These are phyloP conservation scores for Botrytis fragariae DNA, from an alignment of 2,329 filamentous ascomycete species.

Conservation along the genomic window DNA sequence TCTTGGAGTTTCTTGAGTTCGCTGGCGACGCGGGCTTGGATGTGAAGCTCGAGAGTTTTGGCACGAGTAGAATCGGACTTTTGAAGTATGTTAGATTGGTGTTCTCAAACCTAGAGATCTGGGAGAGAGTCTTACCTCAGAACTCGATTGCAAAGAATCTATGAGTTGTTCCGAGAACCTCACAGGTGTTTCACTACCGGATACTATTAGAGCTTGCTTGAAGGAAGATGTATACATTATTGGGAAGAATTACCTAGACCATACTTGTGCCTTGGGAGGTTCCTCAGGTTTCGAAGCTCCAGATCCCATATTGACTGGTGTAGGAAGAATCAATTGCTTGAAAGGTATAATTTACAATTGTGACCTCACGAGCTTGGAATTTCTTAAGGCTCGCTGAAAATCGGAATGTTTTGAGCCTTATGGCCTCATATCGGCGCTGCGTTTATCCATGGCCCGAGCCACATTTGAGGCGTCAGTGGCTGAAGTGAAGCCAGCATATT, in stretches of 20 bases:
- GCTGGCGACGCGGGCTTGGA: slow-evolving; percentile 80
- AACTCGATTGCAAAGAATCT: slow-evolving; percentile 77
- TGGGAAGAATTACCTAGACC: slow-evolving; percentile 32
- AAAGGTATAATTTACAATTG: background rate
- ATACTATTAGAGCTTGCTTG: slow-evolving; percentile 20
- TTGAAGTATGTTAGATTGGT: background rate
- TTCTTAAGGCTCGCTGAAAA: slow-evolving; percentile 23
- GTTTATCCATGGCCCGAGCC: background rate
- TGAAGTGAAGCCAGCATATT: background rate
- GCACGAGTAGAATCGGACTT: slow-evolving; percentile 87
- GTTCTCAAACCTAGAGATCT: background rate
- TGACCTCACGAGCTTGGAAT: slow-evolving; percentile 23
- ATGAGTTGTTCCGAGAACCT: slow-evolving; percentile 79
- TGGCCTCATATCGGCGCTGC: background rate
- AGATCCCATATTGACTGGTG: slow-evolving; percentile 35
- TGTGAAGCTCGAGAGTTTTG: slow-evolving; percentile 78
- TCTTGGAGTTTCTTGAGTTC: slow-evolving; percentile 80
- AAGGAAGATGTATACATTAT: background rate
- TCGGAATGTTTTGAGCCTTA: background rate
- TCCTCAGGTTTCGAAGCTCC: slow-evolving; percentile 35
- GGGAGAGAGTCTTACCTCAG: slow-evolving; percentile 62
- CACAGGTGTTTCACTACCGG: slow-evolving; percentile 57
- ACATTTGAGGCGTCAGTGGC: background rate
- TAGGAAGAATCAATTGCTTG: slow-evolving; percentile 18
- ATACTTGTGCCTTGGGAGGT: slow-evolving; percentile 34